Evolutionary conservation across 2,329 filamentous ascomycete genomes (phyloP).

Genomic region (Coleophoma crateriformis): DNA sequence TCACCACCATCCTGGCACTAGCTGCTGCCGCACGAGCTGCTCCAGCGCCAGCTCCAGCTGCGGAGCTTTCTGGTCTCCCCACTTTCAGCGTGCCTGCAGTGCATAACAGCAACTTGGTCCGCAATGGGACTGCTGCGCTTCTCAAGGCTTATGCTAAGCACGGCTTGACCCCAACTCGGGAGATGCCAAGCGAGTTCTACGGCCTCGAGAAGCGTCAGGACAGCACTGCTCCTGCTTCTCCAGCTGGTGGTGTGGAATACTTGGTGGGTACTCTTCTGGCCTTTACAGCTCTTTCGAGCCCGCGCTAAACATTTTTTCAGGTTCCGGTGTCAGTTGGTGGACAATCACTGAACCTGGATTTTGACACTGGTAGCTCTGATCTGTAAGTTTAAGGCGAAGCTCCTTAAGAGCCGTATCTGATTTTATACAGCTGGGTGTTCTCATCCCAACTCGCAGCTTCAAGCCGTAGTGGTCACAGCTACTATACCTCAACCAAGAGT

Average conservation of each 20-base stretch:
- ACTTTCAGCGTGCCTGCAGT: slow-evolving; percentile 19
- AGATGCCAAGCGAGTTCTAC: slow-evolving; percentile 16
- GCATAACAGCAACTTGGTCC: slow-evolving; percentile 18
- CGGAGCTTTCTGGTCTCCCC: neutral
- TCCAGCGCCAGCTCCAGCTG: slow-evolving; percentile 12
- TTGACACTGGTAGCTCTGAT: slow-evolving; percentile 25
- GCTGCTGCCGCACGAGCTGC: slow-evolving; percentile 17
- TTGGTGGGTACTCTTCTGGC: slow-evolving; percentile 1
- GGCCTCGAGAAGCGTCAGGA: slow-evolving; percentile 23
- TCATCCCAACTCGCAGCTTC: slow-evolving; percentile 16
- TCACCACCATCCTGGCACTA: slow-evolving; percentile 11
- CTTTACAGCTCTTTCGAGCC: no score
- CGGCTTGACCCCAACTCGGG: slow-evolving; percentile 18
- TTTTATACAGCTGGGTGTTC: slow-evolving; percentile 22
- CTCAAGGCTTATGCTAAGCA: slow-evolving; percentile 26
- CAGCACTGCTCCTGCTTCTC: slow-evolving; percentile 15
- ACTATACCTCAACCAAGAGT: slow-evolving; percentile 18
- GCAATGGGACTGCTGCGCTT: slow-evolving; percentile 25
- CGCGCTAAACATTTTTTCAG: no score
- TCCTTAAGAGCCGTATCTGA: neutral
- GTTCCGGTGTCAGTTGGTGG: slow-evolving; percentile 20
- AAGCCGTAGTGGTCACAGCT: slow-evolving; percentile 10
- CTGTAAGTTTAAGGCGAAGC: slow-evolving; percentile 17
- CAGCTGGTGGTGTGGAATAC: slow-evolving; percentile 19
- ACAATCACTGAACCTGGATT: slow-evolving; percentile 23